Percentiles rank a stretch among this genome's conserved stretches.
phyloP scores from a whole-genome alignment of 176 grass and related monocot species.

The Phoenix roebelenii region DNA sequence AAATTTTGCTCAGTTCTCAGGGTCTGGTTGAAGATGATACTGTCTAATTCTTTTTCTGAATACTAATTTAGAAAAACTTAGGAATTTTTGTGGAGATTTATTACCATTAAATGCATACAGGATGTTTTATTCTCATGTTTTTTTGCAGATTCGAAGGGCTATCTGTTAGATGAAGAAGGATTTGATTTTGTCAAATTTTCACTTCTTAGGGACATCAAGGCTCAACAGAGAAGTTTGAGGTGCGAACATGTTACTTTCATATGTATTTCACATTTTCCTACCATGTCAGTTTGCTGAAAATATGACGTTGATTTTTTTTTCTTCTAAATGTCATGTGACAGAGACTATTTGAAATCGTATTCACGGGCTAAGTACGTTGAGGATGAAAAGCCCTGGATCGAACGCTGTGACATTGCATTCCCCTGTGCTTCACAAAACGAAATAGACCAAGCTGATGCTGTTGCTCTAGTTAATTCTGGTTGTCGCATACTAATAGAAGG shows the following conservation, averaged over 20 bases:
- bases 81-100: no score
- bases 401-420: conserved; percentile 84
- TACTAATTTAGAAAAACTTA: no score
- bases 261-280: conserved; percentile 9
- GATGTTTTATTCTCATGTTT: not conserved
- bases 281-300: conserved; percentile 23
- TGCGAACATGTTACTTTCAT: conserved; percentile 33
- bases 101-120: not conserved
- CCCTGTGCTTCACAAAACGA: conserved; percentile 97
- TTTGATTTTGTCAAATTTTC: conserved; percentile 97
- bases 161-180: conserved; percentile 84
- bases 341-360: conserved; percentile 95
- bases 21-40: no score
- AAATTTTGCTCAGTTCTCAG: no score
- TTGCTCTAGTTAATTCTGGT: conserved; percentile 74
- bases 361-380: conserved; percentile 71
- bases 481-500: conserved; percentile 86
- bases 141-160: conserved; percentile 86
- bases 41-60: no score
- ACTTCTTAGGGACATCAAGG: conserved; percentile 74
- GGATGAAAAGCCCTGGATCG: conserved; percentile 81
- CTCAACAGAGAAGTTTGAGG: conserved; percentile 88
- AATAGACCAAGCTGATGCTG: conserved; percentile 69
- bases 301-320: conserved; percentile 27
- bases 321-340: conserved; percentile 16